phyloP scores from a whole-genome alignment of 345 rosid species.

The Trapa incisa region DNA sequence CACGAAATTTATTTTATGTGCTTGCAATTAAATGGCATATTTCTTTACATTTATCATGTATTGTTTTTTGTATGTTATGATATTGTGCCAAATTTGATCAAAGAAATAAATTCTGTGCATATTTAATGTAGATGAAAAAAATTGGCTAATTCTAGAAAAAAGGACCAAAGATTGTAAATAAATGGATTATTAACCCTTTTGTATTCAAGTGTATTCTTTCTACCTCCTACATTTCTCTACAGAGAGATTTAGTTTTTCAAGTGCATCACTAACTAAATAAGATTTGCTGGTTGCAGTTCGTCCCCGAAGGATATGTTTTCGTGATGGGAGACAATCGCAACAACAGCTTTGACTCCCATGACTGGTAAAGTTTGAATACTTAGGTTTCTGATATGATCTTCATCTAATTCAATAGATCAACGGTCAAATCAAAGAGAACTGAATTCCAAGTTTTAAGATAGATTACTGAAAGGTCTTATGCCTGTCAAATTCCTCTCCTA shows the following conservation, averaged over 20 bases:
- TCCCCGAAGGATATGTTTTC: conserved; percentile 76
- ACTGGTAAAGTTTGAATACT: conserved; percentile 43
- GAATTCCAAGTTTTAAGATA: neutral
- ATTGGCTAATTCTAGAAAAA: too few species aligned
- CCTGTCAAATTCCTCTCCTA: neutral
- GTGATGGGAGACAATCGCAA: conserved; percentile 95
- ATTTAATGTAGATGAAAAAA: too few species aligned
- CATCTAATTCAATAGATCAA: neutral
- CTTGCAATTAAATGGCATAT: too few species aligned
- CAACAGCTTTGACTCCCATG: conserved; percentile 79
- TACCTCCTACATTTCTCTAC: neutral
- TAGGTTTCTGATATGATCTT: neutral
- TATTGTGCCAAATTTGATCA: too few species aligned
- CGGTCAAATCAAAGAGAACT: neutral
- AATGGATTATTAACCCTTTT: neutral
- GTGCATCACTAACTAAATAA: neutral
- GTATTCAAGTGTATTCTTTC: neutral
- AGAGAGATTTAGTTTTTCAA: neutral
- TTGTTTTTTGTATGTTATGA: too few species aligned
- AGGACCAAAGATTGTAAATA: too few species aligned
- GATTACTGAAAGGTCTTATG: neutral
- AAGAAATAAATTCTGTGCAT: too few species aligned
- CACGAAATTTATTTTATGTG: too few species aligned
- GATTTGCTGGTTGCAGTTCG: conserved; percentile 31
- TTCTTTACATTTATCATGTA: too few species aligned